phyloP scores from a whole-genome alignment of 805 yeast species.

The Monosporozyma servazzii region DNA sequence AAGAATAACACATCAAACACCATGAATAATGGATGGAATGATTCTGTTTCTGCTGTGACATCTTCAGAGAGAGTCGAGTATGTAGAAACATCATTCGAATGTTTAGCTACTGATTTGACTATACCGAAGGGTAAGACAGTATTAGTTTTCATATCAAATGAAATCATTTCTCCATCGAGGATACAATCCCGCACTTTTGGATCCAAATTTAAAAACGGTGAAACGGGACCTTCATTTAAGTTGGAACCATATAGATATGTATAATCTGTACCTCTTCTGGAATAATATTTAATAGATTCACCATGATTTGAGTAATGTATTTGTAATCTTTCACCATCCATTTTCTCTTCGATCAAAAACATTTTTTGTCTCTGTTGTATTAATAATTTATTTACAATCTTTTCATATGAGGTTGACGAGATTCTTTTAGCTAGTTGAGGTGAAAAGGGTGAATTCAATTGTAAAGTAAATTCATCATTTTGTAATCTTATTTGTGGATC shows the following conservation, averaged over 20 bases:
- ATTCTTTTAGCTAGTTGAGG: slow-evolving; percentile 65
- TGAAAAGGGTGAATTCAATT: slow-evolving; percentile 40
- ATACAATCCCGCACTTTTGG: slow-evolving; percentile 31
- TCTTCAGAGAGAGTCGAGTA: background rate
- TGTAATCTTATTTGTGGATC: slow-evolving; percentile 41
- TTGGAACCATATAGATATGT: slow-evolving; percentile 56
- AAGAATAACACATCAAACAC: slow-evolving; percentile 66
- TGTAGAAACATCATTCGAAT: background rate
- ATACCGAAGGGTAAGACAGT: slow-evolving; percentile 71
- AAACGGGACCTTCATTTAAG: slow-evolving; percentile 41
- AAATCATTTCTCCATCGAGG: slow-evolving; percentile 90
- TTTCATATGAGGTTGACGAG: slow-evolving; percentile 40
- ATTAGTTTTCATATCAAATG: slow-evolving; percentile 56
- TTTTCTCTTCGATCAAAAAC: slow-evolving; percentile 77
- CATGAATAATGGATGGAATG: slow-evolving; percentile 45
- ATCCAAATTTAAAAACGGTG: slow-evolving; percentile 39
- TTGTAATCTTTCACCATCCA: slow-evolving; percentile 87
- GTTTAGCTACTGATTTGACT: slow-evolving; percentile 35
- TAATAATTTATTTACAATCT: slow-evolving; percentile 38
- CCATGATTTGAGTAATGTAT: slow-evolving; percentile 53
- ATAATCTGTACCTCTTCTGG: slow-evolving; percentile 66
- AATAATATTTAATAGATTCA: slow-evolving; percentile 29
- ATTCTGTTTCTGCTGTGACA: slow-evolving; percentile 20
- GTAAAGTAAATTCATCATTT: slow-evolving; percentile 30
- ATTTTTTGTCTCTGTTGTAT: slow-evolving; percentile 16